Percentiles rank a stretch among this genome's conserved stretches.
Conservation (phyloP, 805 yeast species). For the Danielia oregonensis region DNA sequence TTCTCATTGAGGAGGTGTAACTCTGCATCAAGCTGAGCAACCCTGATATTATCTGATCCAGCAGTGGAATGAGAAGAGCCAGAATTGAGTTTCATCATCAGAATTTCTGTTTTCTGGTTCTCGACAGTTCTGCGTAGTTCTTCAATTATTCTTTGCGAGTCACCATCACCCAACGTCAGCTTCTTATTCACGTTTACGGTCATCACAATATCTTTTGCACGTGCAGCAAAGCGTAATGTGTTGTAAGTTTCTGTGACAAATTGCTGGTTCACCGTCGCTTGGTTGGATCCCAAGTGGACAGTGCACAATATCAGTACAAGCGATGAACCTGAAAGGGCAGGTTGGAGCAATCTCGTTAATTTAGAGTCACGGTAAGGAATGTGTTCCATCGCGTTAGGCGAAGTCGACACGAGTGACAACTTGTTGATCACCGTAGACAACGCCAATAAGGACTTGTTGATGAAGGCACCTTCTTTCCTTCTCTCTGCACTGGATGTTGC, state of each 20-base stretch:
- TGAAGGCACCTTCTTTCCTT: conserved; percentile 89
- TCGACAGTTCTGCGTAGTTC: conserved; percentile 59
- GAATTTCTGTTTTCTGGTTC: conserved; percentile 52
- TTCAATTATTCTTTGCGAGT: conserved; percentile 47
- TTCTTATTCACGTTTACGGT: conserved; percentile 54
- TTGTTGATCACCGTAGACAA: conserved; percentile 90
- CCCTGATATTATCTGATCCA: background rate
- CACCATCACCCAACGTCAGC: conserved; percentile 30
- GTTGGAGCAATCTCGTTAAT: conserved; percentile 84
- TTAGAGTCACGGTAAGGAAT: conserved; percentile 93
- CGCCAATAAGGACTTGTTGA: conserved; percentile 86
- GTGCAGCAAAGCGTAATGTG: conserved; percentile 86
- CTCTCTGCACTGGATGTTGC: conserved; percentile 68
- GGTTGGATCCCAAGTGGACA: conserved; percentile 54
- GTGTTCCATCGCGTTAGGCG: conserved; percentile 45
- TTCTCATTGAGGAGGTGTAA: conserved; percentile 61
- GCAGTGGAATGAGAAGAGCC: background rate
- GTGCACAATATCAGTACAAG: conserved; percentile 86
- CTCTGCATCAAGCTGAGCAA: conserved; percentile 48
- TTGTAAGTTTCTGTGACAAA: conserved; percentile 76
- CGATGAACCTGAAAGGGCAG: conserved; percentile 85
- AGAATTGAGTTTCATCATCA: conserved; percentile 23
- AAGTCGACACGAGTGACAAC: conserved; percentile 42
- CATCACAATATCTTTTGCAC: conserved; percentile 83
- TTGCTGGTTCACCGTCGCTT: conserved; percentile 26